Percentiles rank a stretch among this genome's conserved stretches.
phyloP scores from a whole-genome alignment of 177 flowering plant genomes.

The Vitis hybrid region DNA sequence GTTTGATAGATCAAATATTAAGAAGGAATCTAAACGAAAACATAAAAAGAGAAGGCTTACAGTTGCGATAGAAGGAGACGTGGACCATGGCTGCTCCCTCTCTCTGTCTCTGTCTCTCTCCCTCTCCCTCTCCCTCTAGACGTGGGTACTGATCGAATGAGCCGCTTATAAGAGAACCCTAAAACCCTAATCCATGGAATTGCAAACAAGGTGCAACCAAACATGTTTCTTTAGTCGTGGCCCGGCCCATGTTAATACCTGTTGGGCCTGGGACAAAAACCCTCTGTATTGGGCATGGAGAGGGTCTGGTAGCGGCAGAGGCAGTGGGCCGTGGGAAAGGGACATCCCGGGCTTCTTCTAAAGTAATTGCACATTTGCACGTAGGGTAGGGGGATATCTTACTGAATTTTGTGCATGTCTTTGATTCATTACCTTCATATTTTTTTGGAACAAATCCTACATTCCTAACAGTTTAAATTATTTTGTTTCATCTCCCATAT shows the following conservation, averaged over 20 bases:
- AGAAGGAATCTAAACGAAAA: not conserved
- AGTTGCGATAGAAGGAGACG: constrained; percentile 44
- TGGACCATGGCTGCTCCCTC: constrained; percentile 36
- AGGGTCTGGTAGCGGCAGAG: no score
- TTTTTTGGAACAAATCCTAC: no score
- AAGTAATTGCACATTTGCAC: no score
- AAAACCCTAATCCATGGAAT: constrained; percentile 8
- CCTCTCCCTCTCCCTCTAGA: not conserved
- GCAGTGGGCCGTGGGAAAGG: no score
- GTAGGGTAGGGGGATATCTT: no score
- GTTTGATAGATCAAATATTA: not conserved
- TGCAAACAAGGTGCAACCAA: not conserved
- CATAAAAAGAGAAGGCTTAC: constrained; percentile 15
- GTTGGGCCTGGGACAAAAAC: not conserved
- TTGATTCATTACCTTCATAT: no score
- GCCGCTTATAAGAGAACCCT: not conserved
- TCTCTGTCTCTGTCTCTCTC: constrained; percentile 2
- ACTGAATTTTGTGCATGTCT: no score
- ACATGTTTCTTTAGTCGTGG: not conserved
- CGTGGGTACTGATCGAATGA: not conserved
- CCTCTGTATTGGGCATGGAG: not conserved
- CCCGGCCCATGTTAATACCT: not conserved
- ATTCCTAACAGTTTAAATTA: no score
- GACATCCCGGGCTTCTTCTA: no score
- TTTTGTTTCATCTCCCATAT: no score